These are phyloP conservation scores for Nicotiana rustica DNA, from an alignment of 305 asterid species.

Conservation along the genomic window DNA sequence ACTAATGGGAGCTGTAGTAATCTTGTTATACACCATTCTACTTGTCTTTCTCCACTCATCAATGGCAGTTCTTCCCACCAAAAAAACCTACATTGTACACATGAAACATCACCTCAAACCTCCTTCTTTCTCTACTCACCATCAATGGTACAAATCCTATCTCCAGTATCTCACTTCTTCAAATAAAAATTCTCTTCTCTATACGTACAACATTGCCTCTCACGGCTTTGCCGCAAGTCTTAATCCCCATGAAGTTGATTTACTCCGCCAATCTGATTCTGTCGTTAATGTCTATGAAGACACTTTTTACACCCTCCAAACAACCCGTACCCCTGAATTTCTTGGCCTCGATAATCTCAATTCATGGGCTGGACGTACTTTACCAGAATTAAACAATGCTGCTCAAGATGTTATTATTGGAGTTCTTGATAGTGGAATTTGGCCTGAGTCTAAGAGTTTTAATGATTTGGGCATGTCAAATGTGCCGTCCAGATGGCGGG, in stretches of 20 bases:
- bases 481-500: slow-evolving; percentile 63
- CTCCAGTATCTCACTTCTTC: slow-evolving; percentile 31
- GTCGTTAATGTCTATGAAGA: slow-evolving; percentile 63
- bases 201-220: slow-evolving; percentile 57
- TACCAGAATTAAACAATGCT: slow-evolving; percentile 55
- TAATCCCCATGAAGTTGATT: slow-evolving; percentile 49
- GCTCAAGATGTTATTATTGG: slow-evolving; percentile 70
- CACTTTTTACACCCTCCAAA: slow-evolving; percentile 57
- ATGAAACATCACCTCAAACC: slow-evolving; percentile 70
- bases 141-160: slow-evolving; percentile 64
- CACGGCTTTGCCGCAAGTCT: slow-evolving; percentile 63
- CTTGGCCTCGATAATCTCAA: slow-evolving; percentile 52
- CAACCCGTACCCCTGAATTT: slow-evolving; percentile 69
- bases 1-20: background rate
- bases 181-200: slow-evolving; percentile 46
- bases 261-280: slow-evolving; percentile 56
- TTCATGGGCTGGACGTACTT: slow-evolving; percentile 49
- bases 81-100: slow-evolving; percentile 67
- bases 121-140: slow-evolving; percentile 55
- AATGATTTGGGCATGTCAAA: slow-evolving; percentile 47
- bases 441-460: slow-evolving; percentile 71
- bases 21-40: background rate
- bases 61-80: slow-evolving; percentile 39
- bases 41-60: slow-evolving; percentile 40
- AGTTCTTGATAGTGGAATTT: slow-evolving; percentile 68